Conservation (phyloP, 352 stramenopile species). For the Pythium utonaiense region DNA sequence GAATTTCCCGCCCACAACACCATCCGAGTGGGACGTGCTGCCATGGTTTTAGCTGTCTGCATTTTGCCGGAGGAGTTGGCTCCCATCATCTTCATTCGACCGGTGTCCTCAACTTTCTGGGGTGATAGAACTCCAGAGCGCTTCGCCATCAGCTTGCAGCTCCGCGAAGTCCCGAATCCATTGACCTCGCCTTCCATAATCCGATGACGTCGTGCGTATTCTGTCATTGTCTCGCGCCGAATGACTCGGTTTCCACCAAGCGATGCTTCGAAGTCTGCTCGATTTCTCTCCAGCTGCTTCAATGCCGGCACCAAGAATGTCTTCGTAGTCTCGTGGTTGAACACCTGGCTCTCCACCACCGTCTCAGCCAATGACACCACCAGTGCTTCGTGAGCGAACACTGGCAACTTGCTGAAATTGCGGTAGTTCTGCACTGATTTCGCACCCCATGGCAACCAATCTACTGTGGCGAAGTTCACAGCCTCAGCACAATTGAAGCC, state of each 20-base stretch:
- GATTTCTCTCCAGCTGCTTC: constrained; percentile 54
- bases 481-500: constrained; percentile 93
- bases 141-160: constrained; percentile 23
- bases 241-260: constrained; percentile 30
- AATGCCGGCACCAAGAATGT: constrained; percentile 62
- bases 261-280: constrained; percentile 42
- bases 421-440: constrained; percentile 74
- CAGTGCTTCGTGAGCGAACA: constrained; percentile 86
- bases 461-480: constrained; percentile 88
- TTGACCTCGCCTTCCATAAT: constrained; percentile 22
- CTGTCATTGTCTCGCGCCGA: constrained; percentile 48
- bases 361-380: constrained; percentile 74
- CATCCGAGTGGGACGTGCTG: constrained; percentile 57
- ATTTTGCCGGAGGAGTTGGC: constrained; percentile 19
- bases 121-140: background rate
- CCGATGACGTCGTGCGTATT: constrained; percentile 33
- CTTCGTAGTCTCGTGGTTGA: constrained; percentile 44
- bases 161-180: constrained; percentile 8
- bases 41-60: constrained; percentile 17
- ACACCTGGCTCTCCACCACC: constrained; percentile 47
- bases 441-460: constrained; percentile 85
- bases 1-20: constrained; percentile 79
- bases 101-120: constrained; percentile 5
- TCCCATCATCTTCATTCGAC: constrained; percentile 20
- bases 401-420: constrained; percentile 73